Conservation (phyloP, 2,329 filamentous ascomycete genomes). For the Cryoendolithus antarcticus region DNA sequence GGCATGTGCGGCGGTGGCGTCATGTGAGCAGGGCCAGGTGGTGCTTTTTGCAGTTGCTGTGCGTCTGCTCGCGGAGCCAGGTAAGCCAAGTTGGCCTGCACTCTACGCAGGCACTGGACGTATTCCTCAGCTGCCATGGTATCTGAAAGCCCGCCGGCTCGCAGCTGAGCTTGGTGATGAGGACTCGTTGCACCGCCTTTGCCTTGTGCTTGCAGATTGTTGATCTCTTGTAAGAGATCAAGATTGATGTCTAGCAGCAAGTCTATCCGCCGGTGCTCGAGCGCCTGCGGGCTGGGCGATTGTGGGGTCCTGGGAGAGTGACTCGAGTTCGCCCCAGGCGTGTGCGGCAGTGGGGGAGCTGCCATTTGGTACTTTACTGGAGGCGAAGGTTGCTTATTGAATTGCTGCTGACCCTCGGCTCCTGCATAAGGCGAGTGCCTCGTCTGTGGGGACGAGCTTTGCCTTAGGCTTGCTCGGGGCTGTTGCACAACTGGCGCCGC, state of each 20-base stretch:
- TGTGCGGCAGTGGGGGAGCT: conserved; percentile 23
- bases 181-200: conserved; percentile 28
- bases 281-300: conserved; percentile 32
- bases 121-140: conserved; percentile 38
- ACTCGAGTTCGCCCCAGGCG: conserved; percentile 17
- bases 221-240: conserved; percentile 57
- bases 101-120: conserved; percentile 58
- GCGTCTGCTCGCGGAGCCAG: conserved; percentile 55
- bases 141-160: conserved; percentile 21
- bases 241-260: conserved; percentile 62
- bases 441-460: conserved; percentile 20
- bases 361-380: conserved; percentile 29
- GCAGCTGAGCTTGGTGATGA: conserved; percentile 18
- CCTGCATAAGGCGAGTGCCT: conserved; percentile 13
- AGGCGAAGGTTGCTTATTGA: conserved; percentile 11
- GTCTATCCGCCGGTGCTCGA: conserved; percentile 45
- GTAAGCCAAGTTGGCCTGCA: conserved; percentile 76
- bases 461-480: conserved; percentile 13
- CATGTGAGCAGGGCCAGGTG: conserved; percentile 61
- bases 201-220: conserved; percentile 38
- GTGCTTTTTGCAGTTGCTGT: conserved; percentile 51
- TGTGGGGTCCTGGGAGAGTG: conserved; percentile 30
- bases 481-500: conserved; percentile 13
- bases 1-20: conserved; percentile 47
- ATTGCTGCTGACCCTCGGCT: conserved; percentile 16